Conservation (phyloP, 202 grass and related monocot genomes). For the Carex arenaria region DNA sequence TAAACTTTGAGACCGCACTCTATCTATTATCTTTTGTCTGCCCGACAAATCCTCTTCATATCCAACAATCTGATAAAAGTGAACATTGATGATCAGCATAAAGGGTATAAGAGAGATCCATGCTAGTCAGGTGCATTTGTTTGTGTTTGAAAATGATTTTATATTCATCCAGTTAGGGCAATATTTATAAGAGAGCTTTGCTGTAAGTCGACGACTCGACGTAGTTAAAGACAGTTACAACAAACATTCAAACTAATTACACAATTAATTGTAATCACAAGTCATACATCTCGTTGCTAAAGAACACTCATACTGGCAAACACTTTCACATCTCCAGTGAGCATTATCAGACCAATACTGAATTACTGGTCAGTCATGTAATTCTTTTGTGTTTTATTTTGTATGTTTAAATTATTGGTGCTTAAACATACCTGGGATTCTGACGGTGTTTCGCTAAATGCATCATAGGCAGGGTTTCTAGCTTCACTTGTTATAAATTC, state of each 20-base stretch:
- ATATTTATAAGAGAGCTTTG: too few species aligned
- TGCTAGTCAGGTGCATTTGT: not conserved
- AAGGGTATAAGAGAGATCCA: not conserved
- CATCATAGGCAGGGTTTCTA: constrained; percentile 36
- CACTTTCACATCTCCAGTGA: too few species aligned
- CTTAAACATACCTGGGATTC: constrained; percentile 63
- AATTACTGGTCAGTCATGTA: not conserved
- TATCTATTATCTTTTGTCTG: constrained; percentile 92
- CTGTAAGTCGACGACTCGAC: too few species aligned
- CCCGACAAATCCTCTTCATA: constrained; percentile 88
- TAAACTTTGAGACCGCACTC: constrained; percentile 58
- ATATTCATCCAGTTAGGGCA: too few species aligned
- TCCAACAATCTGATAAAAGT: constrained; percentile 43
- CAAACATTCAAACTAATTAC: too few species aligned
- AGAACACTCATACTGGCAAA: too few species aligned
- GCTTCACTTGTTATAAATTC: not conserved
- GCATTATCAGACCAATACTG: not conserved
- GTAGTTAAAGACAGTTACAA: too few species aligned
- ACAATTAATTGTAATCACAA: too few species aligned
- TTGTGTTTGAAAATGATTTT: too few species aligned
- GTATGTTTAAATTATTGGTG: not conserved
- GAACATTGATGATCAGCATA: not conserved
- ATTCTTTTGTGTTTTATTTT: not conserved
- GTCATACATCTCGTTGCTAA: too few species aligned
- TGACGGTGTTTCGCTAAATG: constrained; percentile 84